Evolutionary conservation across 805 yeast species (phyloP), one percentile per base, ranked within the genome.

Genomic region (Kodamaea nitidulidarum): DNA sequence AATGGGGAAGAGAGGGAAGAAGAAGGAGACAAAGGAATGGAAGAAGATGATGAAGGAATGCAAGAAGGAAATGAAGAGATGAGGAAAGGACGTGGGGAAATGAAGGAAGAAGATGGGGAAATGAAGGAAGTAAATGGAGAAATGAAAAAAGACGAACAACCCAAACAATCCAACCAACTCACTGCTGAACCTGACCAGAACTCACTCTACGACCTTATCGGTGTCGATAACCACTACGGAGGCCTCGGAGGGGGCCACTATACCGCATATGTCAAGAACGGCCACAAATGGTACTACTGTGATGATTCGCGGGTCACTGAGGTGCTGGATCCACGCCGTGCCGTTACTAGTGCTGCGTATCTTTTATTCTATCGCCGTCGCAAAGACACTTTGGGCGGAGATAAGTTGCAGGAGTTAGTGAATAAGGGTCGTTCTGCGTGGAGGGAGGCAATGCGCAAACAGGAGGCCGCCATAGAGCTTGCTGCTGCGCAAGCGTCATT

Each of bases 221-320:
- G 93, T 0, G 96, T 93, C 15, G 98, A 90, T 57, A 93, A 91
- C 57, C 98, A 93, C 56, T 88, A 73, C 57, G 98, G 98, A 36
- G 96, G 97, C 0, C 67, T 91, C 14, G 97, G 98, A 0, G 98
- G 98, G 4, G 98, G 98, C 2, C 98, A 93, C 65, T 91, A 93
- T 60, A 93, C 98, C 1, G 85, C 98, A 0, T 83, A 80, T 52
- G 96, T 77, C 0, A 84, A 82, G 57, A 70, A 78, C 31, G 95
- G 86, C 52, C 65, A 65, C 15, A 70, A 78, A 42, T 93, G 98
- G 98, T 88, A 88, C 56, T 84, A 88, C 56, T 91, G 74, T 58
- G 90, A 91, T 56, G 98, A 91, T 56, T 80, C 95, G 2, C 63
- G 83, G 22, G 96, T 88, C 1, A 61, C 78, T 0, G 67, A 67